A percentile compares a stretch with the other conserved stretches of the same genome.
phyloP scores from a whole-genome alignment of 192 early-diverging fungal species.

The Lobosporangium transversale region DNA sequence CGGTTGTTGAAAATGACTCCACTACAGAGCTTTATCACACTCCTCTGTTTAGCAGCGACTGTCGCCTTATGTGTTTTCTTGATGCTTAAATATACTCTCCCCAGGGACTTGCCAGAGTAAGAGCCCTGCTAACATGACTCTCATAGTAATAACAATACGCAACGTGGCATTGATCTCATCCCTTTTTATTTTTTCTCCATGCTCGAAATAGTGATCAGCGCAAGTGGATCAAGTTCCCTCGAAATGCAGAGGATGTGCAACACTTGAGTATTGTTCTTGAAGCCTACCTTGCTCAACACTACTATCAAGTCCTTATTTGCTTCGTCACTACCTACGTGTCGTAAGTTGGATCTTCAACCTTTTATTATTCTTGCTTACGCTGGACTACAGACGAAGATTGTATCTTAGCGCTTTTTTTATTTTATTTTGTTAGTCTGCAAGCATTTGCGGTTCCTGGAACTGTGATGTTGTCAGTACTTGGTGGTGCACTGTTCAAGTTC shows the following conservation, averaged over 20 bases:
- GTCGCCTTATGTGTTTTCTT: slow-evolving; percentile 19
- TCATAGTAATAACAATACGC: too few species aligned
- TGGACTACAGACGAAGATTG: too few species aligned
- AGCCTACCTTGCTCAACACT: slow-evolving; percentile 57
- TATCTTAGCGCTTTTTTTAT: background rate
- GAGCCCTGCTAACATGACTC: too few species aligned
- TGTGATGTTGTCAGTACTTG: slow-evolving; percentile 66
- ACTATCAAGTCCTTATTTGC: slow-evolving; percentile 54
- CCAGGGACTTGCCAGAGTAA: slow-evolving; percentile 45
- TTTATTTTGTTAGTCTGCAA: slow-evolving; percentile 55
- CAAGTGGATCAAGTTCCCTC: slow-evolving; percentile 59
- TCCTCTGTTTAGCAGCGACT: slow-evolving; percentile 9
- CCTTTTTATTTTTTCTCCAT: background rate
- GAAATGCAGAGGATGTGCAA: slow-evolving; percentile 56
- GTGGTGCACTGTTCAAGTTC: slow-evolving; percentile 64
- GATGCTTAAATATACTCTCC: slow-evolving; percentile 30
- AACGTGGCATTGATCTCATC: too few species aligned
- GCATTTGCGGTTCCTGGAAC: slow-evolving; percentile 68
- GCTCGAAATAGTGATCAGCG: slow-evolving; percentile 48
- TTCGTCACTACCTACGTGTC: slow-evolving; percentile 57
- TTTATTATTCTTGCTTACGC: background rate
- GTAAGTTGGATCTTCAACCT: slow-evolving; percentile 42
- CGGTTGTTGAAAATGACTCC: slow-evolving; percentile 35
- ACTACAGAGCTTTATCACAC: slow-evolving; percentile 30
- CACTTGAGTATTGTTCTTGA: slow-evolving; percentile 54